phyloP scores from a whole-genome alignment of 2,329 filamentous ascomycete species.

The Sclerotinia trifoliorum region DNA sequence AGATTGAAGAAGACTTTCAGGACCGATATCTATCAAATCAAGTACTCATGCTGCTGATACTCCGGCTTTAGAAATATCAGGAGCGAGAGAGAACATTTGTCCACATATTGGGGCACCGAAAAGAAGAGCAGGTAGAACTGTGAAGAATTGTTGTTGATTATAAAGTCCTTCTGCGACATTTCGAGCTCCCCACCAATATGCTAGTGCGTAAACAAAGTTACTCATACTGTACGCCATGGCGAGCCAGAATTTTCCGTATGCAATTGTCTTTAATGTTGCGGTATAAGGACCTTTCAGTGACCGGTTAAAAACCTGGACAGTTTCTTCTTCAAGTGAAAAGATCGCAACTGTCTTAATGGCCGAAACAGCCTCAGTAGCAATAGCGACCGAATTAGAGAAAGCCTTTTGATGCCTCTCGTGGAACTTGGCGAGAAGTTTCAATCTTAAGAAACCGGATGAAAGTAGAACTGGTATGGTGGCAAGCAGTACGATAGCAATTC shows the following conservation, averaged over 20 bases:
- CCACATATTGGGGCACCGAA: constrained; percentile 72
- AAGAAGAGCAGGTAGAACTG: constrained; percentile 68
- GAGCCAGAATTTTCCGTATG: constrained; percentile 53
- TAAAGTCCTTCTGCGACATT: constrained; percentile 64
- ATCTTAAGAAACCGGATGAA: constrained; percentile 6
- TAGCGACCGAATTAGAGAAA: constrained; percentile 6
- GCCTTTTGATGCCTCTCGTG: constrained; percentile 11
- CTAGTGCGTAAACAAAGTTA: constrained; percentile 69
- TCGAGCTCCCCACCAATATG: constrained; percentile 77
- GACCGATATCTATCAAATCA: constrained; percentile 48
- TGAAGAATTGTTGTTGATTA: constrained; percentile 68
- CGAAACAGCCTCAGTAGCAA: constrained; percentile 55
- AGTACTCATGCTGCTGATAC: constrained; percentile 59
- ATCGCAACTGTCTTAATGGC: constrained; percentile 62
- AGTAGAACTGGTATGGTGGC: constrained; percentile 52
- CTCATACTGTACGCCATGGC: constrained; percentile 59
- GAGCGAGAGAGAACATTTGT: constrained; percentile 71
- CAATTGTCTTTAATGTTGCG: constrained; percentile 46
- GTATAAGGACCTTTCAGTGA: constrained; percentile 52
- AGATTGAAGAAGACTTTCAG: background rate
- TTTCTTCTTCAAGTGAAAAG: constrained; percentile 54
- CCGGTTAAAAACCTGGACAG: constrained; percentile 53
- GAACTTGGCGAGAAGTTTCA: constrained; percentile 8
- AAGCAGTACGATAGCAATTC: constrained; percentile 69
- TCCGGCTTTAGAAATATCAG: constrained; percentile 66